Percentiles rank a stretch among this genome's conserved stretches.
These are phyloP conservation scores for Artemisia princeps DNA, from an alignment of 140 eudicot genomes.

Conservation along the genomic window DNA sequence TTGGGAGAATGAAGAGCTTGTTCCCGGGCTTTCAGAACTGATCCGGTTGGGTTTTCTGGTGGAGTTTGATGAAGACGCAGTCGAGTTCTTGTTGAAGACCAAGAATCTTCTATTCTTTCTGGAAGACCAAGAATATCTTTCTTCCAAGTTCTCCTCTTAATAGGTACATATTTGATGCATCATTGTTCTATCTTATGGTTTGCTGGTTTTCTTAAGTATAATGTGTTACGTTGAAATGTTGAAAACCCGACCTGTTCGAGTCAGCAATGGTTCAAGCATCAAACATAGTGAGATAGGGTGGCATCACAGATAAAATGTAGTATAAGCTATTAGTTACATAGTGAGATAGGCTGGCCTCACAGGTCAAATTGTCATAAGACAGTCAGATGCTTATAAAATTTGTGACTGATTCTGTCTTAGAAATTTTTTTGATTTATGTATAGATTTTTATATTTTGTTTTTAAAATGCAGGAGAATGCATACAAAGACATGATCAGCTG, in stretches of 20 bases:
- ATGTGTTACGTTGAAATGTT: no score
- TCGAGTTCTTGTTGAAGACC: slow-evolving; percentile 34
- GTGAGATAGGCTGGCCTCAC: neutral
- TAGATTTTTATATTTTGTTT: no score
- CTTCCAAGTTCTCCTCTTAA: slow-evolving; percentile 35
- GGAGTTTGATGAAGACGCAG: slow-evolving; percentile 42
- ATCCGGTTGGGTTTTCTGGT: slow-evolving; percentile 37
- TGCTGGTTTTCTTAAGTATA: neutral
- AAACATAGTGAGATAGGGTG: no score
- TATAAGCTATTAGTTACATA: neutral
- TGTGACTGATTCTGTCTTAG: no score
- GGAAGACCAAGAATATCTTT: slow-evolving; percentile 49
- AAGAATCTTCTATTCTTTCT: slow-evolving; percentile 41
- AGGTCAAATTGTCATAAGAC: neutral
- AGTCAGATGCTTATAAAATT: neutral
- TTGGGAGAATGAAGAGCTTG: slow-evolving; percentile 49
- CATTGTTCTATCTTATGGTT: neutral
- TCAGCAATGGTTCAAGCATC: no score
- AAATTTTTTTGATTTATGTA: no score
- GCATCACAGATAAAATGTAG: no score
- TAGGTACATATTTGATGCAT: slow-evolving; percentile 18
- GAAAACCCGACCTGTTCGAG: no score
- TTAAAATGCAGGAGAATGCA: no score
- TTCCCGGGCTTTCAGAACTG: slow-evolving; percentile 34
- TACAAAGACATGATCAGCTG: no score